Evolutionary conservation across 169 alveolate species (phyloP), one percentile per base, ranked within the genome.

Genomic region (Hepatocystis sp.): DNA sequence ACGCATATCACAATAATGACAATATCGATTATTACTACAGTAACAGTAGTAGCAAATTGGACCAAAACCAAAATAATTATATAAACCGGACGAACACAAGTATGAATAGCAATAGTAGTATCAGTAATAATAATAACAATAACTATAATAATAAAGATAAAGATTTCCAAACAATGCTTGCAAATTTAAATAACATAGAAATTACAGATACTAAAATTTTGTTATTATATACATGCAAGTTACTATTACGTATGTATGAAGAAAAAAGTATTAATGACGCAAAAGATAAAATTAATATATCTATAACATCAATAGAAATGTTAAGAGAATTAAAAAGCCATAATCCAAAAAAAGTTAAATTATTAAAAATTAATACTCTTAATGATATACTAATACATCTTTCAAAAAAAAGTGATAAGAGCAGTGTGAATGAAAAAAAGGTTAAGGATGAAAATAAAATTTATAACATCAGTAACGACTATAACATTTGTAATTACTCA

Each of bases 301-400:
- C 85, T 40, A 49, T 53, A n/a, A 46, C 71, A 42, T 65, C 76
- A 1, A 78, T 67, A 5, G 85, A 85, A 46, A 67, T 67, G n/a
- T 27, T 67, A 17, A 10, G 85, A 46, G 91, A 61, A 34, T 53
- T 66, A 30, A 76, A 76, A 76, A 58, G 32, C 42, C 42, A 64
- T 58, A 76, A 76, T 60, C 58, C 78, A 8, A 76, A 58, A 58
- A 76, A 52, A 25, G 21, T 76, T 58, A 76, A 58, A 51, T 76
- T 76, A 23, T 49, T 76, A 10, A 76, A 76, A 76, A 76, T 76
- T 27, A 76, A 76, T 46, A 58, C 39, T 27, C 21, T 76, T 28
- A 76, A 76, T 76, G 51, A 42, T 13, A 40, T 76, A 17, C 47
- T 76, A 15, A 56, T 64, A 25, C 27, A 76, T 60, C 17, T 76